A percentile compares a stretch with the other conserved stretches of the same genome.
Conservation (phyloP, 768 basidiomycete species). For the Pleurotus djamor region DNA sequence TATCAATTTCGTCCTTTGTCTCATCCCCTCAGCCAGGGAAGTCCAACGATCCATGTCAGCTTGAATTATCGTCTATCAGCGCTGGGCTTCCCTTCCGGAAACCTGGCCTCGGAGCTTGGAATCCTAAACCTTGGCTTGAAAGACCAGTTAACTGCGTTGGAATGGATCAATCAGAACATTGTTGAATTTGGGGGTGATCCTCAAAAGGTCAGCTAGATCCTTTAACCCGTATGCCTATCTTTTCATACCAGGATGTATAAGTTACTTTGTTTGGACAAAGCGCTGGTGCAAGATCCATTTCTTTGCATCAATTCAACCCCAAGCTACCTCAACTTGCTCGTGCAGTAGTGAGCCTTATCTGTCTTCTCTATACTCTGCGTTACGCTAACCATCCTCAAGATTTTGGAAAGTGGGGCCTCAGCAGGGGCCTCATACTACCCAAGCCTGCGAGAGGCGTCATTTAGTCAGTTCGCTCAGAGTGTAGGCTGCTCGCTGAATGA, state of each 20-base stretch:
- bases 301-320: slow-evolving; percentile 30
- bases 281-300: slow-evolving; percentile 46
- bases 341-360: slow-evolving; percentile 22
- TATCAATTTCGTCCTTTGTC: background rate
- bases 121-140: too few relatives aligned
- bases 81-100: too few relatives aligned
- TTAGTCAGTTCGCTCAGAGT: background rate
- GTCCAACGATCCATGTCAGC: slow-evolving; percentile 43
- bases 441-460: background rate
- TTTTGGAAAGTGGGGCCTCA: slow-evolving; percentile 39
- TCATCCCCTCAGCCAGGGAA: slow-evolving; percentile 18
- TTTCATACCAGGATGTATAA: slow-evolving; percentile 11
- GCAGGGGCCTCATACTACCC: slow-evolving; percentile 24
- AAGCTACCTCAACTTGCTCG: slow-evolving; percentile 22
- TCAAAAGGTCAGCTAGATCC: slow-evolving; percentile 22
- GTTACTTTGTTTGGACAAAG: slow-evolving; percentile 46
- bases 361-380: background rate
- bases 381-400: slow-evolving; percentile 18
- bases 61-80: slow-evolving; percentile 45
- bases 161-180: too few relatives aligned
- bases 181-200: too few relatives aligned
- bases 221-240: background rate
- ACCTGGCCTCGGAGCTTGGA: too few relatives aligned
- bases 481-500: background rate
- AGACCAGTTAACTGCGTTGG: too few relatives aligned